Conservation (phyloP, 2,329 filamentous ascomycete genomes). For the Colletotrichum filicis region DNA sequence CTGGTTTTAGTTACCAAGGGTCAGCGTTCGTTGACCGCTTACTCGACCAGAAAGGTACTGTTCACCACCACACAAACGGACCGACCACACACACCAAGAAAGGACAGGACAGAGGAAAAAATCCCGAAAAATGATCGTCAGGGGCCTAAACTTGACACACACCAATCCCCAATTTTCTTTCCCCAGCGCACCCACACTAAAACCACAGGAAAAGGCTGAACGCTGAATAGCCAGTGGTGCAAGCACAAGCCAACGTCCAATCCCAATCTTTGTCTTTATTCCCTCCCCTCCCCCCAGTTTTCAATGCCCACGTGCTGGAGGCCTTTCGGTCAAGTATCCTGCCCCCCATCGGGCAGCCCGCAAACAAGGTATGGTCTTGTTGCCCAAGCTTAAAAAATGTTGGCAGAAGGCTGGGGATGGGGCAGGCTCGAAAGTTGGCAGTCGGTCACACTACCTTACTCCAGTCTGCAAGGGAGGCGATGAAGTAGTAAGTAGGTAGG, state of each 20-base stretch:
- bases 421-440: neutral
- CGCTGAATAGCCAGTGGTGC: neutral
- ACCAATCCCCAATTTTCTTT: conserved; percentile 3
- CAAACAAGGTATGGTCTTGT: neutral
- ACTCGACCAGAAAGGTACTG: neutral
- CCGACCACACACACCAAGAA: neutral
- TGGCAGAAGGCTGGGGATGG: neutral
- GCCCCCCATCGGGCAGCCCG: neutral
- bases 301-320: conserved; percentile 11
- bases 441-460: neutral
- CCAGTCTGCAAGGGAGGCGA: neutral
- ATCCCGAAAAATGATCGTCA: conserved; percentile 25
- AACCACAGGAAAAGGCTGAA: neutral
- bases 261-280: neutral
- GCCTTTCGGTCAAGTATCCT: neutral
- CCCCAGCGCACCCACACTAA: conserved; percentile 28
- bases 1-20: neutral
- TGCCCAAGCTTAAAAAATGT: conserved; percentile 1
- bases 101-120: neutral
- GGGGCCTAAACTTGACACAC: conserved; percentile 31
- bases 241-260: neutral
- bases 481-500: neutral
- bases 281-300: neutral
- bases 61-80: neutral
- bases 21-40: neutral